Evolutionary conservation across 2,329 filamentous ascomycete species (phyloP).

Genomic region (Pseudocercospora pini-densiflorae): DNA sequence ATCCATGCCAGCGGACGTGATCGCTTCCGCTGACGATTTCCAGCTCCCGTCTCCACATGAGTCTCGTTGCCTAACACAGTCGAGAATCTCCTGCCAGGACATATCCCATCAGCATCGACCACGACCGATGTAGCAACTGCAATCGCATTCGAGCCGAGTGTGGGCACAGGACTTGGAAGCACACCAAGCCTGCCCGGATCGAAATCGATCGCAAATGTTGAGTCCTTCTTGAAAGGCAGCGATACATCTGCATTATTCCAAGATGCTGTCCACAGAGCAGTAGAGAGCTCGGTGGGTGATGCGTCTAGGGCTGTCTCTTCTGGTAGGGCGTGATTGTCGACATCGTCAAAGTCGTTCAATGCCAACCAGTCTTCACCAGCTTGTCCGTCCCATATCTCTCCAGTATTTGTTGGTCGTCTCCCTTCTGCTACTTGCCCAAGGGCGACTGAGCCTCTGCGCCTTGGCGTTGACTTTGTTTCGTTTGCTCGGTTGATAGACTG

Average conservation of each 20-base stretch:
- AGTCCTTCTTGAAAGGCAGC: not conserved
- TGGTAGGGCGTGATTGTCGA: not conserved
- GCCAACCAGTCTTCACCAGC: slow-evolving; percentile 55
- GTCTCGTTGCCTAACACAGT: not conserved
- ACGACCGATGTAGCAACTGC: not conserved
- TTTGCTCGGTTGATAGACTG: not conserved
- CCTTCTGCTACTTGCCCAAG: not conserved
- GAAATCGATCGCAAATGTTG: not conserved
- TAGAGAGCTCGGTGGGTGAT: not conserved
- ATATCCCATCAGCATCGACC: not conserved
- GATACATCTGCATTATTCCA: not conserved
- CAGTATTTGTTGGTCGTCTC: not conserved
- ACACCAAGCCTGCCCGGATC: not conserved
- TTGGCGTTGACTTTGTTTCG: not conserved
- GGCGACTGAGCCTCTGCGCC: not conserved
- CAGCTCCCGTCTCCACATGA: not conserved
- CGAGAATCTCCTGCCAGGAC: not conserved
- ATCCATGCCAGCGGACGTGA: not conserved
- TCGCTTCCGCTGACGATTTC: not conserved
- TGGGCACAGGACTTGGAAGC: not conserved
- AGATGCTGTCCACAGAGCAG: not conserved
- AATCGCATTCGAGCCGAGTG: not conserved
- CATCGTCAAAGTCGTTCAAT: slow-evolving; percentile 82
- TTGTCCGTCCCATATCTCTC: not conserved
- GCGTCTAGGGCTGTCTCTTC: not conserved